phyloP scores from a whole-genome alignment of 2,329 filamentous ascomycete genomes.

The Nectriaceae sp. region DNA sequence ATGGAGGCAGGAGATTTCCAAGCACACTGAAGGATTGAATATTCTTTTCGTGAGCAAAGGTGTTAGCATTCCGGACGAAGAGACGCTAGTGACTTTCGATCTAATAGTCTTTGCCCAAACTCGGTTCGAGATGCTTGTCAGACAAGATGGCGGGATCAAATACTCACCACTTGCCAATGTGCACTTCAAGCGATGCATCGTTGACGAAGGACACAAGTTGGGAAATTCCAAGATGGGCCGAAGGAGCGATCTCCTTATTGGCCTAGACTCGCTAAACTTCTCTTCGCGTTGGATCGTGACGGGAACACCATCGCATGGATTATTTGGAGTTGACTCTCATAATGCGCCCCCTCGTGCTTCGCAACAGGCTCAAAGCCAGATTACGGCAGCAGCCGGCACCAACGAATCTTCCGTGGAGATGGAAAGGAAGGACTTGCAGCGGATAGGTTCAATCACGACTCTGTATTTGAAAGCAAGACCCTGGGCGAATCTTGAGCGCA shows the following conservation, averaged over 20 bases:
- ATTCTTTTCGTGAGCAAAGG: slow-evolving; percentile 63
- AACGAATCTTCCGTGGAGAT: slow-evolving; percentile 44
- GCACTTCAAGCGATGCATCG: slow-evolving; percentile 85
- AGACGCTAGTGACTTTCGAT: slow-evolving; percentile 67
- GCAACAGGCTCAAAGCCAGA: slow-evolving; percentile 15
- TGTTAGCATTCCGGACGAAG: slow-evolving; percentile 55
- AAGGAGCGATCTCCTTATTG: slow-evolving; percentile 56
- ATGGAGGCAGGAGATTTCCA: slow-evolving; percentile 78
- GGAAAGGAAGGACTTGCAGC: slow-evolving; percentile 65
- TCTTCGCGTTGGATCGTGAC: slow-evolving; percentile 87
- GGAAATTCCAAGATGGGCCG: slow-evolving; percentile 61
- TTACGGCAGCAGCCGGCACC: slow-evolving; percentile 21
- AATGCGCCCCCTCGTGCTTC: neutral
- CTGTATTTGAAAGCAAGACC: slow-evolving; percentile 77
- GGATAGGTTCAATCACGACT: slow-evolving; percentile 64
- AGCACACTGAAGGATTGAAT: slow-evolving; percentile 70
- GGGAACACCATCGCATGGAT: slow-evolving; percentile 82
- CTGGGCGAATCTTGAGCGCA: slow-evolving; percentile 69
- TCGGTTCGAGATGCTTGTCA: slow-evolving; percentile 66
- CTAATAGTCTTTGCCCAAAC: slow-evolving; percentile 75
- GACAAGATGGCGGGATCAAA: slow-evolving; percentile 31
- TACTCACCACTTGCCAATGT: slow-evolving; percentile 67
- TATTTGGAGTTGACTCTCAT: slow-evolving; percentile 64
- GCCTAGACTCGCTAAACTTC: slow-evolving; percentile 57
- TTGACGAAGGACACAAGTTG: slow-evolving; percentile 89